Evolutionary conservation across 371 early-diverging fungal species (phyloP), one percentile per base, ranked within the genome.

Genomic region (Mortierella sp.): DNA sequence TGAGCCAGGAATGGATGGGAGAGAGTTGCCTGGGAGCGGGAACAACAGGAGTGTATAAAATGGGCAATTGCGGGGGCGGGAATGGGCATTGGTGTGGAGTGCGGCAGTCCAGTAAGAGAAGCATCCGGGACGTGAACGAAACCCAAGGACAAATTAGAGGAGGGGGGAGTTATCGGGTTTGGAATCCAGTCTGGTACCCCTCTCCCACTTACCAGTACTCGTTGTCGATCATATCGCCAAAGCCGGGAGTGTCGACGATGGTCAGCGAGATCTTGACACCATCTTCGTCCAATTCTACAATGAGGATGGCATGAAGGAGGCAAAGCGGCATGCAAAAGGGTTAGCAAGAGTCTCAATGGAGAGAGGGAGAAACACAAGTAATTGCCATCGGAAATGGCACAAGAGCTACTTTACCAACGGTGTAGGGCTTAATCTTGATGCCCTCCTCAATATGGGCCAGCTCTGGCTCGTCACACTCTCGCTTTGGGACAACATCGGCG

Each of bases 181-280:
- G 9, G 37, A 37, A 11, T 50, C 6, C 62, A 30, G 21, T 7
- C 52, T 21, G 63, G 21, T 44, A 59, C 51, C n/a, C 15, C 29
- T n/a, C 29, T 12, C 11, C 6, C 16, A 57, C 70, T 68, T 84
- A 89, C 91, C 91, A 89, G 80, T 84, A 84, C 75, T 92, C 92
- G 80, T 94, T 94, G 81, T 94, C 93, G 70, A 93, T 91, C 76
- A 90, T 92, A 83, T 98, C 97, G 53, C 98, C 99, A 86, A 98
- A 98, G 11, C 99, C 99, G 37, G 99, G 99, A 47, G 99, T 98
- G 83, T 99, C 98, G 48, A 98, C 93, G 66, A 96, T 90, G 5
- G 94, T 96, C 61, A 96, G 86, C 53, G 93, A 89, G 66, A 91
- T 89, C 84, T 89, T 96, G 77, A 95, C 91, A 65, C 98, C 98